A percentile compares a stretch with the other conserved stretches of the same genome.
These are phyloP conservation scores for Suillus ampliporus DNA, from an alignment of 768 basidiomycete genomes.

Conservation along the genomic window DNA sequence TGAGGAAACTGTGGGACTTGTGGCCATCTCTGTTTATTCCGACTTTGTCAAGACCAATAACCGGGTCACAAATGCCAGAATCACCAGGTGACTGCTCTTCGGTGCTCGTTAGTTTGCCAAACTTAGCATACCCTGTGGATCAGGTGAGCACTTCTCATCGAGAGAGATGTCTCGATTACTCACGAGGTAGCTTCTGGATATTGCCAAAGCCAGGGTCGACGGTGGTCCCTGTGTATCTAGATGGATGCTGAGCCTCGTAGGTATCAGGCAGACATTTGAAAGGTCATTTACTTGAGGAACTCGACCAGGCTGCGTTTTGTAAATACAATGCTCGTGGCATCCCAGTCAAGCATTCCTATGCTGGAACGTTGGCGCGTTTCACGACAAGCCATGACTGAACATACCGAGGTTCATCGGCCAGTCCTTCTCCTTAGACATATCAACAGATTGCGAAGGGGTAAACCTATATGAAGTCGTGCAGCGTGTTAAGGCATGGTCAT, in stretches of 20 bases:
- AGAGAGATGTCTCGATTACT: slow-evolving; percentile 16
- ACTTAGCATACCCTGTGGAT: slow-evolving; percentile 68
- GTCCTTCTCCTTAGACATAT: slow-evolving; percentile 71
- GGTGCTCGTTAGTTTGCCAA: slow-evolving; percentile 54
- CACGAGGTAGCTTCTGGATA: slow-evolving; percentile 79
- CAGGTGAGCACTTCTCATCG: not conserved
- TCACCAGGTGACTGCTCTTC: slow-evolving; percentile 34
- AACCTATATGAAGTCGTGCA: slow-evolving; percentile 46
- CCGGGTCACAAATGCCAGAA: slow-evolving; percentile 18
- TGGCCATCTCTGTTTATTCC: slow-evolving; percentile 18
- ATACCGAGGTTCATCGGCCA: slow-evolving; percentile 73
- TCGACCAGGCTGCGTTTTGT: slow-evolving; percentile 79
- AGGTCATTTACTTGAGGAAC: slow-evolving; percentile 67
- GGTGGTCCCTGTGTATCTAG: slow-evolving; percentile 74
- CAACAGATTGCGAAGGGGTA: slow-evolving; percentile 58
- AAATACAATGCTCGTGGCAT: slow-evolving; percentile 74
- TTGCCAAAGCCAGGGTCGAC: slow-evolving; percentile 79
- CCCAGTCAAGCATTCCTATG: slow-evolving; percentile 83
- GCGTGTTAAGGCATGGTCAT: not conserved
- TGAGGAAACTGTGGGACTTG: slow-evolving; percentile 16
- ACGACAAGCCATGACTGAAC: slow-evolving; percentile 20
- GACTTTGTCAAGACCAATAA: slow-evolving; percentile 11
- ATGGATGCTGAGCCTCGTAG: slow-evolving; percentile 30
- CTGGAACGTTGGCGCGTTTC: not conserved
- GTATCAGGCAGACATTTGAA: not conserved